A percentile compares a stretch with the other conserved stretches of the same genome.
Conservation (phyloP, 129 eudicot species). For the Escallonia rubra region DNA sequence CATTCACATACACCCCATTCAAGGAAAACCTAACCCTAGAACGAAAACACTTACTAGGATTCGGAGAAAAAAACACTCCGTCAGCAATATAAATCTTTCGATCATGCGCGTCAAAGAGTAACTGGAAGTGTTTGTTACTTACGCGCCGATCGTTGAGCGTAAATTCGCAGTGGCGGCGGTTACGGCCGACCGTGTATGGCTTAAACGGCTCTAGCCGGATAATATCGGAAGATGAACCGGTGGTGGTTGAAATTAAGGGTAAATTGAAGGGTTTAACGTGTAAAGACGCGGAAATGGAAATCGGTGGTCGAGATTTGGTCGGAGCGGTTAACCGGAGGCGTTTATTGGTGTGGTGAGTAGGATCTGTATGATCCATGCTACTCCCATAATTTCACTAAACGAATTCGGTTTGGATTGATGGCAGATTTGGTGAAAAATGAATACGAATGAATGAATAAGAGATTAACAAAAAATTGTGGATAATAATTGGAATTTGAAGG, state of each 20-base stretch:
- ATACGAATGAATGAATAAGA: neutral
- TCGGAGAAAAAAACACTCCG: constrained; percentile 27
- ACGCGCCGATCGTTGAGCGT: constrained; percentile 45
- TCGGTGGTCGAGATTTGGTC: constrained; percentile 9
- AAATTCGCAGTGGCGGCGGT: constrained; percentile 34
- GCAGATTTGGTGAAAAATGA: neutral
- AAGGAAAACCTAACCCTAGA: constrained; percentile 51
- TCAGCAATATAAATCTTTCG: constrained; percentile 51
- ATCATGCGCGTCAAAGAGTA: constrained; percentile 37
- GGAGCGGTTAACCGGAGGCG: constrained; percentile 17
- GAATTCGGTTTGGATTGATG: neutral
- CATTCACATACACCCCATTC: constrained; percentile 82
- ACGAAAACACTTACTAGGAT: constrained; percentile 5
- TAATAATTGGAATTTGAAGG: neutral
- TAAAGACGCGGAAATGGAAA: constrained; percentile 32
- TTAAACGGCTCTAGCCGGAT: constrained; percentile 44
- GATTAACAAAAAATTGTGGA: neutral
- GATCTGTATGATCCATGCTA: constrained; percentile 34
- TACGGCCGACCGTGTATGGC: constrained; percentile 59
- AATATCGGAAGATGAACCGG: constrained; percentile 13
- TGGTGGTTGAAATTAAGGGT: constrained; percentile 41
- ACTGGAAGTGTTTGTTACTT: constrained; percentile 63
- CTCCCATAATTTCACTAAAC: neutral
- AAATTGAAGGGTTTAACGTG: constrained; percentile 25
- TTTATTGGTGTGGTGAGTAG: constrained; percentile 23